Evolutionary conservation across 2,329 filamentous ascomycete species (phyloP).

Genomic region (Grosmannia clavigera): DNA sequence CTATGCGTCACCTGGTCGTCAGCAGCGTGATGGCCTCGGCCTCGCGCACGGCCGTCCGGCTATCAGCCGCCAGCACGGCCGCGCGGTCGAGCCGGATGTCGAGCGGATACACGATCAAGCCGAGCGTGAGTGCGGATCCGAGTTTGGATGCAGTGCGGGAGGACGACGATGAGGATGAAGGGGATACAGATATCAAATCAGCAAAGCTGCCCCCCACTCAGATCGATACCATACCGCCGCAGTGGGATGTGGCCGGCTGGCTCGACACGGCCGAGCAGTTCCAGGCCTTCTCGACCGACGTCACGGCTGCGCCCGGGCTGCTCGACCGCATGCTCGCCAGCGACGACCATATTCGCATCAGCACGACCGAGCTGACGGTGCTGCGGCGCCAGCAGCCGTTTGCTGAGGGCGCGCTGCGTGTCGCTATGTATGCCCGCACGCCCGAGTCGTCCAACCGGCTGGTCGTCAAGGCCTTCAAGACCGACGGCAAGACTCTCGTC

Average conservation of each 20-base stretch:
- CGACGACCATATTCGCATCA: constrained; percentile 23
- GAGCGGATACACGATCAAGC: neutral
- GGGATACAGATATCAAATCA: neutral
- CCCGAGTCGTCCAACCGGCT: constrained; percentile 16
- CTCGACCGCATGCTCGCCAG: constrained; percentile 24
- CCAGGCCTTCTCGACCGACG: constrained; percentile 20
- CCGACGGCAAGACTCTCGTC: constrained; percentile 14
- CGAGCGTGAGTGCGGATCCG: neutral
- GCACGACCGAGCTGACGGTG: constrained; percentile 21
- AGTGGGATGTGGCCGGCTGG: constrained; percentile 17
- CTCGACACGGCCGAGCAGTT: constrained; percentile 17
- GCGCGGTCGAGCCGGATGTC: neutral
- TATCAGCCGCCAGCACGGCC: constrained; percentile 1
- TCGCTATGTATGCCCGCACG: constrained; percentile 23
- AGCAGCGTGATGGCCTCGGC: constrained; percentile 18
- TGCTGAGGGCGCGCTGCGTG: constrained; percentile 20
- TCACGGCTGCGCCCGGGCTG: constrained; percentile 13
- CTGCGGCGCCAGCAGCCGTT: constrained; percentile 20
- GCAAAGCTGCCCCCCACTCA: constrained; percentile 9
- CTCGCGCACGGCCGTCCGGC: constrained; percentile 18
- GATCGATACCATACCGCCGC: constrained; percentile 15
- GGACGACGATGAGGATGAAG: neutral
- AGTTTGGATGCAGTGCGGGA: neutral
- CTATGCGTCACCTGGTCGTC: constrained; percentile 18
- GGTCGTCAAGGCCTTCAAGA: constrained; percentile 24